Evolutionary conservation across 169 alveolate species (phyloP), one percentile per base, ranked within the genome.

Genomic region (Cryptosporidium meleagridis): DNA sequence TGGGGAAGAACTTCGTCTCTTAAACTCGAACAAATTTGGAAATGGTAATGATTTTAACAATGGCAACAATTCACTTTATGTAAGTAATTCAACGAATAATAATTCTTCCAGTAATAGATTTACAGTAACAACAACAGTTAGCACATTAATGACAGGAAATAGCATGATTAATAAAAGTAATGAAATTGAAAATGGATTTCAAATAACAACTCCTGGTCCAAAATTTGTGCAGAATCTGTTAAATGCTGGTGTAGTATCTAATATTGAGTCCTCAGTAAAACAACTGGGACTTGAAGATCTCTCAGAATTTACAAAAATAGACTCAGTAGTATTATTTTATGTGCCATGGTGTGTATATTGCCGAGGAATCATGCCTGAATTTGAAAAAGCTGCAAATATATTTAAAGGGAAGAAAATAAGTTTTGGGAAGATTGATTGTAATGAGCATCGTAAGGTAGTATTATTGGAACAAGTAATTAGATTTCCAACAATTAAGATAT

Each of bases 261-360:
- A n/a, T 55, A 16, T 8, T 9, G 84, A 26, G 10, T 45, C 67
- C 3, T 18, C 3, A 3, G 75, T 80, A 26, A 80, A 62, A 44
- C 89, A 80, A 80, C 41, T 80, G 23, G 44, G 80, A 2, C 31
- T 45, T 23, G 89, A 62, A 37, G 89, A 61, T 65, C 39, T 80
- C 21, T 26, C 35, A 9, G 59, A 80, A 14, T 80, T 80, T 26
- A 80, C 31, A 3, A 62, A 45, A 26, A 37, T 8, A 12, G 62
- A 37, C 9, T 59, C 89, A 23, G 89, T 80, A n/a, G 80, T 80
- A 26, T 41, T 80, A 44, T 80, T 80, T 80, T 80, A 80, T 16
- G 89, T 80, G 21, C 89, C 89, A 23, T 80, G 89, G 89, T 80
- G 89, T 65, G 75, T 80, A 29, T 80, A 58, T 67, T 80, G 89